These are phyloP conservation scores for Suillus cothurnatus DNA, from an alignment of 768 basidiomycete genomes.

Conservation along the genomic window DNA sequence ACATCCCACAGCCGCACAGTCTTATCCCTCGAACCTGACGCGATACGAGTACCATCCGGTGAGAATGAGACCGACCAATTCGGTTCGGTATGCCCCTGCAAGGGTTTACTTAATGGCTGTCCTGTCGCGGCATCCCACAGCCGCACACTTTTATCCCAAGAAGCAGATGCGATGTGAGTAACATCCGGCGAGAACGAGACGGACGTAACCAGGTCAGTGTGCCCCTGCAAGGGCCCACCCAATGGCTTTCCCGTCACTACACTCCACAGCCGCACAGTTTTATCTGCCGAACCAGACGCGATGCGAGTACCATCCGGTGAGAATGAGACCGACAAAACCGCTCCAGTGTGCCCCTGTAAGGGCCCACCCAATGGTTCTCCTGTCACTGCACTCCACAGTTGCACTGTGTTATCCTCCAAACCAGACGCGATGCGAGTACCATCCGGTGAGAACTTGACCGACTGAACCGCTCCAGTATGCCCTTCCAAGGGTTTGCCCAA, in stretches of 20 bases:
- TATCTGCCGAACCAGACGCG: neutral
- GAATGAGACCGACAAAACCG: slow-evolving; percentile 2
- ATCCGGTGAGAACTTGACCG: too few relatives aligned
- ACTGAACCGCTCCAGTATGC: too few relatives aligned
- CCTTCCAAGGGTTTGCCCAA: too few relatives aligned
- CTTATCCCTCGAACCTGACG: too few relatives aligned
- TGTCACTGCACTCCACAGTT: slow-evolving; percentile 5
- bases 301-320: slow-evolving; percentile 8
- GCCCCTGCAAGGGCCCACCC: neutral
- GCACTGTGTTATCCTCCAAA: slow-evolving; percentile 16
- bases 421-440: neutral
- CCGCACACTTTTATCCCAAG: neutral
- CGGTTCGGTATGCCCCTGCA: too few relatives aligned
- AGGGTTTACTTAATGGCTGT: too few relatives aligned
- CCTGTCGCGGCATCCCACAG: neutral
- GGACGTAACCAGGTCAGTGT: too few relatives aligned
- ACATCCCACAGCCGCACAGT: too few relatives aligned
- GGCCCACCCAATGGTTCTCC: neutral
- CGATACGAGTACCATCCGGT: too few relatives aligned
- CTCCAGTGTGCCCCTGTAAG: slow-evolving; percentile 8
- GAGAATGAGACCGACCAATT: too few relatives aligned
- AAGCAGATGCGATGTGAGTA: neutral
- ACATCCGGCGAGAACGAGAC: too few relatives aligned
- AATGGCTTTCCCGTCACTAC: slow-evolving; percentile 19
- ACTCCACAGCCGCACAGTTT: slow-evolving; percentile 14